Evolutionary conservation across 176 grass and related monocot species (phyloP), one percentile per base, ranked within the genome.

Genomic region (Microstegium vimineum): DNA sequence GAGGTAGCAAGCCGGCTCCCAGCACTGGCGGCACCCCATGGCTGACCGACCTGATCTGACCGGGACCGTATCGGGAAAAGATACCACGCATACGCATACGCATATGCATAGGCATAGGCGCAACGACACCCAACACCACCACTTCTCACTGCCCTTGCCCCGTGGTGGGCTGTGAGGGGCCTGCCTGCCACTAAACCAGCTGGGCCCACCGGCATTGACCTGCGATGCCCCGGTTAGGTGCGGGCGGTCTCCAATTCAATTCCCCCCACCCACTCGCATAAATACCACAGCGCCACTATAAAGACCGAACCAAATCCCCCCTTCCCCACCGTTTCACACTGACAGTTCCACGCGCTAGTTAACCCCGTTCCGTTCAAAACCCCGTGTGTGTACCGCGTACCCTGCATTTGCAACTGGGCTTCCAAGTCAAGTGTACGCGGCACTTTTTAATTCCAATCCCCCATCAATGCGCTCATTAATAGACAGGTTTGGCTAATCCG

Each of bases 171-270:
- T 81, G 68, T 38, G 66, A 66, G 81, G 82, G 77, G 66, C 80
- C 86, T 83, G 77, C 88, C 71, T 31, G 75, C 80, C 93, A 96
- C 90, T 87, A 93, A 89, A 85, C 78, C 52, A 57, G 25, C 2
- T 66, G 76, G n/a, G 70, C 82, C 88, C 90, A 87, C 86, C 61
- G 8, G 73, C 81, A 86, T 91, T 93, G 88, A 93, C 93, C 82
- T 80, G 89, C 61, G 82, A 82, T 56, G 84, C 83, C 49, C 46
- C 27, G 80, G 85, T 96, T 96, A 87, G 90, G 93, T 96, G 87
- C 86, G 86, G 82, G 82, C 86, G 84, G 68, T 68, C 88, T 86
- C 85, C 77, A 84, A 86, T 90, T 90, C 83, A 92, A 92, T 92
- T 82, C 77, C 41, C 64, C 73, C 90, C 90, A 89, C 90, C 90